phyloP scores from a whole-genome alignment of 169 alveolate genomes.

The Plasmodium adleri region DNA sequence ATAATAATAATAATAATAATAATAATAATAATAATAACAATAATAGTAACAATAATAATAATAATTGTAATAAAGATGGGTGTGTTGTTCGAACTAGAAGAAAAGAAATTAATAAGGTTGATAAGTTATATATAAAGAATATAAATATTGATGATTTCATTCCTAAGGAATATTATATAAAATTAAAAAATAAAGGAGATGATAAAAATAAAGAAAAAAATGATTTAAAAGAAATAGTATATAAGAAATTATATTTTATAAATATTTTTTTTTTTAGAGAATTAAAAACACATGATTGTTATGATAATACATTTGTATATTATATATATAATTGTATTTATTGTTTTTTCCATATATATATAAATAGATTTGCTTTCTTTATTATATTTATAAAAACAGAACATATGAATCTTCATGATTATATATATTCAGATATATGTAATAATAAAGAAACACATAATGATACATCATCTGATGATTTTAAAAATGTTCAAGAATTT shows the following conservation, averaged over 20 bases:
- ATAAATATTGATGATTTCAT: constrained; percentile 43
- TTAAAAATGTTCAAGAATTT: constrained; percentile 29
- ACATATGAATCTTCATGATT: not conserved
- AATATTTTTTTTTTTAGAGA: constrained; percentile 48
- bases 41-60: not conserved
- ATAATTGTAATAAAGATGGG: not conserved
- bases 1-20: not conserved
- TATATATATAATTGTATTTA: constrained; percentile 38
- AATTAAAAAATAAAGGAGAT: not conserved
- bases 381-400: constrained; percentile 20
- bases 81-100: not conserved
- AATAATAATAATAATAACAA: not conserved
- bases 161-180: constrained; percentile 8
- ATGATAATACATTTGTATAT: constrained; percentile 47
- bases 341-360: constrained; percentile 45
- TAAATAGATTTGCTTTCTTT: constrained; percentile 44
- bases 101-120: constrained; percentile 38
- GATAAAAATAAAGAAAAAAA: constrained; percentile 25
- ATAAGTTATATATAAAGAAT: constrained; percentile 27
- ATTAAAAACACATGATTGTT: constrained; percentile 17
- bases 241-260: constrained; percentile 55
- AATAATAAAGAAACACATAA: not conserved
- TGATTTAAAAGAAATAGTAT: constrained; percentile 19
- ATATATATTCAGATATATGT: not conserved
- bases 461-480: not conserved